phyloP scores from a whole-genome alignment of 345 rosid species.

The Gossypium herbaceum region DNA sequence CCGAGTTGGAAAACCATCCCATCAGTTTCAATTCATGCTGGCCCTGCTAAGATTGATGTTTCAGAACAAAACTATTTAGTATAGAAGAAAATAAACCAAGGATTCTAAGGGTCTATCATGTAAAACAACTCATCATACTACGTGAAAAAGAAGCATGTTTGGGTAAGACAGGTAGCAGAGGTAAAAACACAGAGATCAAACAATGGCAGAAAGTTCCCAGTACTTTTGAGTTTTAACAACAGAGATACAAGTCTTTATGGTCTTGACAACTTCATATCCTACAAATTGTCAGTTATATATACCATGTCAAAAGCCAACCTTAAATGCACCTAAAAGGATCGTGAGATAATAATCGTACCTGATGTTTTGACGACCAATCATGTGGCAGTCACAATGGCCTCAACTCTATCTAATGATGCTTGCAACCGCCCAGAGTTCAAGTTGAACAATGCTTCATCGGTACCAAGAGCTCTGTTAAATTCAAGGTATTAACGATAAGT shows the following conservation, averaged over 20 bases:
- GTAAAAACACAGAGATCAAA: background rate
- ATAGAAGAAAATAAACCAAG: background rate
- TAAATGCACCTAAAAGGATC: background rate
- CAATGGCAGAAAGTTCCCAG: background rate
- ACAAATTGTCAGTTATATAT: background rate
- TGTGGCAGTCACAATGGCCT: slow-evolving; percentile 59
- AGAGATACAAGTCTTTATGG: background rate
- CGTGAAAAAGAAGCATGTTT: background rate
- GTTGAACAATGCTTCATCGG: slow-evolving; percentile 74
- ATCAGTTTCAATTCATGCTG: slow-evolving; percentile 8
- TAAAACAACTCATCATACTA: background rate
- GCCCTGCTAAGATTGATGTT: slow-evolving; percentile 3
- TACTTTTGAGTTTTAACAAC: background rate
- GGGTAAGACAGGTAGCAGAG: background rate
- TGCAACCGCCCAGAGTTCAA: slow-evolving; percentile 73
- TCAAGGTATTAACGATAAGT: slow-evolving; percentile 23
- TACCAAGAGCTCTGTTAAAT: slow-evolving; percentile 66
- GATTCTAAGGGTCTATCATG: background rate
- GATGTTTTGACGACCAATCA: slow-evolving; percentile 9
- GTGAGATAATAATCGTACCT: slow-evolving; percentile 11
- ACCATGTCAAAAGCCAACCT: background rate
- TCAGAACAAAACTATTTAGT: background rate
- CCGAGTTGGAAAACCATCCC: background rate
- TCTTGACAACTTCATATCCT: background rate
- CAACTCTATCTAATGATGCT: slow-evolving; percentile 86